A percentile compares a stretch with the other conserved stretches of the same genome.
Evolutionary conservation across 495 filamentous ascomycete genomes (phyloP).

Genomic region (Amniculicola lignicola): DNA sequence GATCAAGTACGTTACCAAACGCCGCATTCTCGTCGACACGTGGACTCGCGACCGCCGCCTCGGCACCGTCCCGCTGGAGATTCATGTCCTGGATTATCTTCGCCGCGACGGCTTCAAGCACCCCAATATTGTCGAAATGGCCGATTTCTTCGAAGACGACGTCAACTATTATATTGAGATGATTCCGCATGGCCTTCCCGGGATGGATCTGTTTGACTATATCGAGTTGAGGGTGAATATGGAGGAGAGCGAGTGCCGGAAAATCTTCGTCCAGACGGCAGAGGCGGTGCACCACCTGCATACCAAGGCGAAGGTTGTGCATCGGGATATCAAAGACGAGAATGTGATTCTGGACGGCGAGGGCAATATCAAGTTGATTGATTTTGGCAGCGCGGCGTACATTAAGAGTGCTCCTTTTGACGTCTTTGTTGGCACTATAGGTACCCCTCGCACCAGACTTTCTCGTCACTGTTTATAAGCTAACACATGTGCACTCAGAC

Average conservation of each 20-base stretch:
- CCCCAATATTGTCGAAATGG: conserved; percentile 98
- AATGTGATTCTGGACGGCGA: conserved; percentile 95
- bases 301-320: conserved; percentile 85
- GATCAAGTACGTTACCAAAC: conserved; percentile 96
- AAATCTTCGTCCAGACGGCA: conserved; percentile 92
- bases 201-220: conserved; percentile 99
- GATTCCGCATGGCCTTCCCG: conserved; percentile 90
- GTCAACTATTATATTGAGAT: conserved; percentile 99
- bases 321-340: conserved; percentile 98
- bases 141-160: conserved; percentile 97
- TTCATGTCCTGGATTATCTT: conserved; percentile 94
- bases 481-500: conserved; percentile 65
- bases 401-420: conserved; percentile 98
- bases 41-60: conserved; percentile 94
- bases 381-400: conserved; percentile 96
- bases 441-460: conserved; percentile 52
- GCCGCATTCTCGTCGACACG: conserved; percentile 94
- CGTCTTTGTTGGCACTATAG: conserved; percentile 97
- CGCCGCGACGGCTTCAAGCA: conserved; percentile 81
- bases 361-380: conserved; percentile 93
- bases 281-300: conserved; percentile 88
- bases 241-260: conserved; percentile 89
- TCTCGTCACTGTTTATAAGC: neutral
- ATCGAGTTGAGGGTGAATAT: conserved; percentile 95
- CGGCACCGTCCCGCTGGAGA: conserved; percentile 96